Conservation (phyloP, 306 rosid species). For the Malus asiatica region DNA sequence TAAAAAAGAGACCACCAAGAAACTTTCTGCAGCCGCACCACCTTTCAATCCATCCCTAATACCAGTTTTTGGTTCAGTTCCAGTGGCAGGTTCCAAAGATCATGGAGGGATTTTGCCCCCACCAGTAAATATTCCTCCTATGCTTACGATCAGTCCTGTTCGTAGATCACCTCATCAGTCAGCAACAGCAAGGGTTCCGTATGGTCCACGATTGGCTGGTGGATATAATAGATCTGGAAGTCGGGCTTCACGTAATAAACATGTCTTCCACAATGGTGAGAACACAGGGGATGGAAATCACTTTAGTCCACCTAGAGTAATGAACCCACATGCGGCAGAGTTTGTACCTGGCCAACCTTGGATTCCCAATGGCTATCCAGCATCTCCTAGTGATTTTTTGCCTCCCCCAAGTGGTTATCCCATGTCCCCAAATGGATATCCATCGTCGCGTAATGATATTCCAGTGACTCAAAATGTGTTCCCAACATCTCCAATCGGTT, state of each 20-base stretch:
- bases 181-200: slow-evolving; percentile 91
- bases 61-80: slow-evolving; percentile 77
- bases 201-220: slow-evolving; percentile 92
- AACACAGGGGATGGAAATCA: slow-evolving; percentile 57
- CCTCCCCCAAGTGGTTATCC: slow-evolving; percentile 51
- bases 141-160: slow-evolving; percentile 64
- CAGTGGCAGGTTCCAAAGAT: slow-evolving; percentile 72
- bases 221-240: slow-evolving; percentile 75
- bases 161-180: slow-evolving; percentile 97
- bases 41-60: slow-evolving; percentile 82
- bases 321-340: slow-evolving; percentile 96
- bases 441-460: slow-evolving; percentile 35
- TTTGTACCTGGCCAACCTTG: slow-evolving; percentile 84
- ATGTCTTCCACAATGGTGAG: slow-evolving; percentile 45
- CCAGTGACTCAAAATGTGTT: slow-evolving; percentile 45
- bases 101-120: slow-evolving; percentile 91
- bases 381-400: slow-evolving; percentile 59
- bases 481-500: slow-evolving; percentile 46
- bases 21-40: slow-evolving; percentile 97
- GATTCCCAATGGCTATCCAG: slow-evolving; percentile 70
- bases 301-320: slow-evolving; percentile 64
- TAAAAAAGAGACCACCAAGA: slow-evolving; percentile 77
- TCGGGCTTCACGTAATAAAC: slow-evolving; percentile 68
- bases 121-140: slow-evolving; percentile 82
- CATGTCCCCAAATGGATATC: slow-evolving; percentile 56